Conservation (phyloP, 2,329 filamentous ascomycete genomes). For the Aspergillus sclerotialis region DNA sequence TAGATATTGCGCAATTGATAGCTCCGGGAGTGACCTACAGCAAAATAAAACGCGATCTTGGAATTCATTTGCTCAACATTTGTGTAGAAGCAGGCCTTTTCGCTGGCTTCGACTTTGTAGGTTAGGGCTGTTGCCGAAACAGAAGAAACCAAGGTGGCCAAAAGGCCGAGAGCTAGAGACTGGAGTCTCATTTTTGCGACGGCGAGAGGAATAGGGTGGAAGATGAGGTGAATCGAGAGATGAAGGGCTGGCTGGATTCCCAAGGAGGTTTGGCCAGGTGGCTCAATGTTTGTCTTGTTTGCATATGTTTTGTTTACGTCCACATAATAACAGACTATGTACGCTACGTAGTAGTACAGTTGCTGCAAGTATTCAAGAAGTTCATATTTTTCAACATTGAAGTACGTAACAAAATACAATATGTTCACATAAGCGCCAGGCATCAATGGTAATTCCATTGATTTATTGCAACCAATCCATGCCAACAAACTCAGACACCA, state of each 20-base stretch:
- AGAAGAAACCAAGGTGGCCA: slow-evolving; percentile 64
- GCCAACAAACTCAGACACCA: slow-evolving; percentile 6
- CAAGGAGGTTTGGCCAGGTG: slow-evolving; percentile 17
- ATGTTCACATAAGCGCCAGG: no score
- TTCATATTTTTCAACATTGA: no score
- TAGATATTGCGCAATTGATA: background rate
- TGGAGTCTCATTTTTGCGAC: slow-evolving; percentile 59
- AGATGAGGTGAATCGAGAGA: slow-evolving; percentile 26
- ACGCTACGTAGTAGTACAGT: no score
- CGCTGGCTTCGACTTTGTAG: slow-evolving; percentile 82
- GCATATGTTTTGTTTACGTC: slow-evolving; percentile 13
- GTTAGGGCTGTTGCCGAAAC: slow-evolving; percentile 86
- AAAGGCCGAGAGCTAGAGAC: slow-evolving; percentile 56
- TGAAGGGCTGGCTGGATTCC: no score
- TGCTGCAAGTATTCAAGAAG: no score
- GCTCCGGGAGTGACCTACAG: slow-evolving; percentile 52
- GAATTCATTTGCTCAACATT: slow-evolving; percentile 67
- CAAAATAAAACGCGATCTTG: slow-evolving; percentile 98
- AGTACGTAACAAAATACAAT: no score
- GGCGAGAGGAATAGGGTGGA: slow-evolving; percentile 10
- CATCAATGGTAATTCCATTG: no score
- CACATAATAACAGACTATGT: no score
- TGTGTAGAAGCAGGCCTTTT: slow-evolving; percentile 93
- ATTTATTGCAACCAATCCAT: no score
- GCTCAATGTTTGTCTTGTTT: slow-evolving; percentile 27